These are phyloP conservation scores for Jaltomata sinuosa DNA, from an alignment of 257 asterid species.

Conservation along the genomic window DNA sequence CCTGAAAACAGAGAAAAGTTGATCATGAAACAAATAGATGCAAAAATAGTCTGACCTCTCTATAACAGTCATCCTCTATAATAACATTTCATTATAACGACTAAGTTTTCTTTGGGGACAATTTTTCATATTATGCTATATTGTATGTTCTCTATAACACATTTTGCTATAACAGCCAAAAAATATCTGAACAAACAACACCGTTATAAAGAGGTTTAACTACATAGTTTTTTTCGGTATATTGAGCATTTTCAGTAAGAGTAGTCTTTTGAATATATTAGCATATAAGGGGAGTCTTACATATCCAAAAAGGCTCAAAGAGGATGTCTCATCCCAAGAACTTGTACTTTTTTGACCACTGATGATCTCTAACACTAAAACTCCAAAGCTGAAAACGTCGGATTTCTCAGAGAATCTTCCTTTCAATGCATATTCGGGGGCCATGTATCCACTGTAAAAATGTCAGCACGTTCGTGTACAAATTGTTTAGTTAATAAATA, in stretches of 20 bases:
- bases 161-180: not conserved
- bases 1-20: constrained; percentile 14
- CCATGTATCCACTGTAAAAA: constrained; percentile 53
- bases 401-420: constrained; percentile 58
- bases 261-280: not conserved
- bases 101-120: not conserved
- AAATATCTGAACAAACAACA: not conserved
- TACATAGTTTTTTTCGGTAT: not conserved
- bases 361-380: constrained; percentile 44
- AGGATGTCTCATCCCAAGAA: constrained; percentile 30
- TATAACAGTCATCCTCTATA: not conserved
- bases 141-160: not conserved
- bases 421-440: constrained; percentile 64
- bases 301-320: constrained; percentile 51
- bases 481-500: not conserved
- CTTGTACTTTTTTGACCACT: constrained; percentile 40
- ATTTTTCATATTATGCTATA: not conserved
- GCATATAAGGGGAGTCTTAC: constrained; percentile 25
- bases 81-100: not conserved
- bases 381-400: constrained; percentile 54
- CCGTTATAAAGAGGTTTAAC: not conserved
- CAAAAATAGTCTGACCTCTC: no score
- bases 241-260: not conserved
- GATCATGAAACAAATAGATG: not conserved
- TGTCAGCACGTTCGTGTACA: not conserved